Base-by-base conservation (phyloP, 1,284 basidiomycete species). In the Puccinia horiana region DNA sequence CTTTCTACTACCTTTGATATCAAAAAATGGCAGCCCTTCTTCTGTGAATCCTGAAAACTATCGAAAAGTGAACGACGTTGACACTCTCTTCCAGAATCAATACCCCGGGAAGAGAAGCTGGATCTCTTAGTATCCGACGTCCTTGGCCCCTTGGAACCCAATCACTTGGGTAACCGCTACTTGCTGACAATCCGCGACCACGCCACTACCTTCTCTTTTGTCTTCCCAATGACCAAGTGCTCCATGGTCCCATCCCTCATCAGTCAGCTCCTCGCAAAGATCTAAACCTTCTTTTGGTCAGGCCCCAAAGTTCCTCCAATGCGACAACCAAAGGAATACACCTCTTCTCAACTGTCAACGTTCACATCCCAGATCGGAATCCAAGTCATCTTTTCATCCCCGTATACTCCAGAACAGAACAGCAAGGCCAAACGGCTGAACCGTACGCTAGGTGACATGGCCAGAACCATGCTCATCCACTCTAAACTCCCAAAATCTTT, bases 381-480 rank as follows among this genome's bases (percentile, higher is more conserved):
- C 23, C 23, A 20, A 8, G 20, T 37, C 9, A 35, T 42, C 11
- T 42, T 11, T 23, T 23, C 69, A 1, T 52, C 47, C 40, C 73
- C 73, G 1, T 76, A 76, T 32, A 42, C 49, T n/a, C 73, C 52
- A 5, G 47, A 76, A 32, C n/a, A 76, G n/a, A 76, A 76, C 52
- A 44, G 73, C n/a, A 52, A 56, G 23, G 74, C 74, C 12, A 52
- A 76, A 58, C 47, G 74, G 3, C 23, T 76, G 23, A 76, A 76
- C 29, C 3, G 52, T 11, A 76, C 74, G 9, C 52, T 76, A 5
- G 74, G 74, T n/a, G 56, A 76, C 52, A 76, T 76, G 5, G 74
- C 74, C 5, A 26, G 52, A 2, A 42, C 74, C 12, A 76, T 32
- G 18, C 12, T 76, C 4, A 23, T 5, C 12, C 35, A 61, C 29